These are phyloP conservation scores for Coemansia sp. DNA, from an alignment of 371 early-diverging fungal genomes.

Conservation along the genomic window DNA sequence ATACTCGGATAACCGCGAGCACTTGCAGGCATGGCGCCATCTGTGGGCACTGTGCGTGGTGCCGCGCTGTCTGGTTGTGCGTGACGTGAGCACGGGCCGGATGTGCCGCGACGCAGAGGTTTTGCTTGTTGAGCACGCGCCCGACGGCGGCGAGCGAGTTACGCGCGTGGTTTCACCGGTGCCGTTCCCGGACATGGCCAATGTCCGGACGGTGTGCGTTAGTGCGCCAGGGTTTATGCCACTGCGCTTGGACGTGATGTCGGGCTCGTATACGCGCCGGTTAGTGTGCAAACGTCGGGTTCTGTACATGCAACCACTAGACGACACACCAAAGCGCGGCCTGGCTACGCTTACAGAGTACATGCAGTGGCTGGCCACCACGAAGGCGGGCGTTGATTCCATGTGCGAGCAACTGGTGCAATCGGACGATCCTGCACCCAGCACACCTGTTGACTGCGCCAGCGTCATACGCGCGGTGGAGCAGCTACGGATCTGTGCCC, in stretches of 20 bases:
- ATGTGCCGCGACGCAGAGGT: conserved; percentile 54
- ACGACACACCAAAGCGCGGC: neutral
- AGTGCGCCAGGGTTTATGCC: conserved; percentile 32
- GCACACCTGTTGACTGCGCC: too few relatives aligned
- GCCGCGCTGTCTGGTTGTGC: conserved; percentile 69
- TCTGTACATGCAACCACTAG: conserved; percentile 29
- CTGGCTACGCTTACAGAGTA: conserved; percentile 4
- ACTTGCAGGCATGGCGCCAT: conserved; percentile 83
- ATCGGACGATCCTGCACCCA: neutral
- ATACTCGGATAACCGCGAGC: conserved; percentile 69
- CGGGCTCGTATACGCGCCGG: neutral
- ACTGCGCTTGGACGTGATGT: conserved; percentile 11
- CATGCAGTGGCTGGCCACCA: conserved; percentile 10
- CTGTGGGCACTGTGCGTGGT: conserved; percentile 85
- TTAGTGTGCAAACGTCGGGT: conserved; percentile 5
- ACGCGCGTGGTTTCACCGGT: conserved; percentile 10
- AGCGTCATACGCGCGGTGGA: conserved; percentile 6
- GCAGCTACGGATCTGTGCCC: conserved; percentile 23
- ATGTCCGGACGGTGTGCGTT: conserved; percentile 3
- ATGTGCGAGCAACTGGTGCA: conserved; percentile 3
- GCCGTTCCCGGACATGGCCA: conserved; percentile 13
- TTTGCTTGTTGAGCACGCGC: neutral
- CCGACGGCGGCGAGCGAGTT: neutral
- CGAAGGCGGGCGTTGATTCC: neutral
- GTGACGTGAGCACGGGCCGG: conserved; percentile 62